Conservation (phyloP, 2,329 filamentous ascomycete species). For the Pseudogymnoascus sp. region DNA sequence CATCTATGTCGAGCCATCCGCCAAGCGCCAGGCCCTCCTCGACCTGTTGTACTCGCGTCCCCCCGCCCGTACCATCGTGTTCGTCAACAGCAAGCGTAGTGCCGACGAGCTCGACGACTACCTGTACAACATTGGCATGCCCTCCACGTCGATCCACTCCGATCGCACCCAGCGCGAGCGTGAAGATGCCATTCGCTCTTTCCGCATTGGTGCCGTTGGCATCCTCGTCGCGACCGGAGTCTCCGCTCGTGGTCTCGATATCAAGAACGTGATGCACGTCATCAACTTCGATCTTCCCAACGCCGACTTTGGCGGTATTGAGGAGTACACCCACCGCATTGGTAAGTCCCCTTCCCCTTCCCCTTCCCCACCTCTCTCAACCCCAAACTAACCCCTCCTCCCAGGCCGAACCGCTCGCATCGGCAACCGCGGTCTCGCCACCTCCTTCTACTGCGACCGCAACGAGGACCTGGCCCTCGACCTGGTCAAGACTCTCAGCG, state of each 20-base stretch:
- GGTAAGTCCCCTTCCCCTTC: conserved; percentile 46
- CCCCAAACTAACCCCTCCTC: conserved; percentile 16
- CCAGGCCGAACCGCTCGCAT: conserved; percentile 87
- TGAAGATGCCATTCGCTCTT: conserved; percentile 82
- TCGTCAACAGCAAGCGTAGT: conserved; percentile 72
- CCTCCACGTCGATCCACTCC: conserved; percentile 80
- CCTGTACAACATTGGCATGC: conserved; percentile 70
- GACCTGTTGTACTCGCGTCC: conserved; percentile 64
- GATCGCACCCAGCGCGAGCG: conserved; percentile 86
- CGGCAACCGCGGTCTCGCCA: conserved; percentile 76
- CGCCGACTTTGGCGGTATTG: conserved; percentile 71
- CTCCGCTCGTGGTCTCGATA: conserved; percentile 80
- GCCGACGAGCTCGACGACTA: conserved; percentile 85
- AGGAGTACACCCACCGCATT: conserved; percentile 91
- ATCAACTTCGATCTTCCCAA: conserved; percentile 88
- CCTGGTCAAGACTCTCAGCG: conserved; percentile 73
- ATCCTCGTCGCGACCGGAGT: conserved; percentile 84
- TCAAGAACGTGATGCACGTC: conserved; percentile 79
- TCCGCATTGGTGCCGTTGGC: conserved; percentile 66
- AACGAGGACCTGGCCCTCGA: conserved; percentile 67
- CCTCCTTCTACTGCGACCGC: conserved; percentile 77
- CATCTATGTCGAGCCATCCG: conserved; percentile 54
- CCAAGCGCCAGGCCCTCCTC: conserved; percentile 65
- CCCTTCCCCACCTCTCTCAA: neutral
- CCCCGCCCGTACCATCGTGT: conserved; percentile 77